Conservation (phyloP, 2,329 filamentous ascomycete species). For the Sporothrix mexicana region DNA sequence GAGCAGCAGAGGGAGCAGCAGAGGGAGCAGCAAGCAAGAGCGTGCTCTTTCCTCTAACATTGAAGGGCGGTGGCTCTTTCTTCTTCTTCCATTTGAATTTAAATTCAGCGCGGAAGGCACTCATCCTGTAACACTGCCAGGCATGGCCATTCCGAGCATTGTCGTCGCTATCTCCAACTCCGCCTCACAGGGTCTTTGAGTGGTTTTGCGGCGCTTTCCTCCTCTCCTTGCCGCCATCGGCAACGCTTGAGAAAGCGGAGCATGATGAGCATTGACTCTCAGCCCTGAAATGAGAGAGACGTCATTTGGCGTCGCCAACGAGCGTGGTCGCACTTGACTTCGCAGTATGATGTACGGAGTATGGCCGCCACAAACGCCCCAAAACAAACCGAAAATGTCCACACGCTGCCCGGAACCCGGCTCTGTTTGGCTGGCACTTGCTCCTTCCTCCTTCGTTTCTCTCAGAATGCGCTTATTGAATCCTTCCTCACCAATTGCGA, state of each 20-base stretch:
- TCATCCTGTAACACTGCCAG: neutral
- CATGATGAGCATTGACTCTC: neutral
- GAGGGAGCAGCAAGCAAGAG: conserved; percentile 2
- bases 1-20: neutral
- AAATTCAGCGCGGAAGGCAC: neutral
- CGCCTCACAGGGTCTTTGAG: neutral
- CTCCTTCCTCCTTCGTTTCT: neutral
- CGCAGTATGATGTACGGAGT: neutral
- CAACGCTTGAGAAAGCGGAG: neutral
- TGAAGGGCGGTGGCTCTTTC: neutral
- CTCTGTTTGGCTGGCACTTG: conserved; percentile 17
- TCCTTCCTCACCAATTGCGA: conserved; percentile 14
- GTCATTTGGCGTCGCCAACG: conserved; percentile 18
- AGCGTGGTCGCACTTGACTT: conserved; percentile 16
- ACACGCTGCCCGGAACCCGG: conserved; percentile 24
- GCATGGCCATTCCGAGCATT: neutral
- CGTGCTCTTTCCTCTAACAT: neutral
- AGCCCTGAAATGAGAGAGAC: conserved; percentile 3
- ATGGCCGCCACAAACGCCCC: neutral
- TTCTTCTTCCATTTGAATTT: neutral
- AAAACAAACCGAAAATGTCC: neutral
- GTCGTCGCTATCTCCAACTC: neutral
- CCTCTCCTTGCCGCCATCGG: neutral
- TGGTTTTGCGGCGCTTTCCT: conserved; percentile 3
- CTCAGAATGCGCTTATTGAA: neutral